Evolutionary conservation across 495 filamentous ascomycete species (phyloP).

Genomic region (Wilcoxina mikolae): DNA sequence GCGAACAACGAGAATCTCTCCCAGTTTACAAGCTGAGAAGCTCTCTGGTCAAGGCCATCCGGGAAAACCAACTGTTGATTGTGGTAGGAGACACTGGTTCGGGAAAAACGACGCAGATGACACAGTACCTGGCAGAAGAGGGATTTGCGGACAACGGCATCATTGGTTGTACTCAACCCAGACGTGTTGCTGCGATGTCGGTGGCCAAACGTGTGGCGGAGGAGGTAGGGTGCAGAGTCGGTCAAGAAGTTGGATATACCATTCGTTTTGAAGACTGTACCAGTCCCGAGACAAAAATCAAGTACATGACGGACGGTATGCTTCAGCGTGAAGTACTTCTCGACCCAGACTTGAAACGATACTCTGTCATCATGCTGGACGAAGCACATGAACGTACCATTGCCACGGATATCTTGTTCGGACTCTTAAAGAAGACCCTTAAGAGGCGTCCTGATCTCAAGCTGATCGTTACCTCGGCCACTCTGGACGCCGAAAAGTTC

Average conservation of each 20-base stretch:
- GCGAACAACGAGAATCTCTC: constrained; percentile 79
- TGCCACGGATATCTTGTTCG: constrained; percentile 88
- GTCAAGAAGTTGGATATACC: constrained; percentile 89
- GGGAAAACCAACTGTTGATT: constrained; percentile 78
- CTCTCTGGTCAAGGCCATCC: constrained; percentile 75
- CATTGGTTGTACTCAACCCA: constrained; percentile 90
- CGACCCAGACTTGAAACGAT: constrained; percentile 72
- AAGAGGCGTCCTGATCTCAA: constrained; percentile 76
- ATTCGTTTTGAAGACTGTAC: constrained; percentile 97
- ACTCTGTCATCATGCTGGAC: constrained; percentile 95
- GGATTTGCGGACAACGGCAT: constrained; percentile 74
- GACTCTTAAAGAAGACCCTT: constrained; percentile 82
- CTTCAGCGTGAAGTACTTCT: constrained; percentile 86
- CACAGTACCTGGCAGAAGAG: constrained; percentile 88
- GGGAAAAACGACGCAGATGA: constrained; percentile 91
- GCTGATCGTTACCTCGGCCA: constrained; percentile 90
- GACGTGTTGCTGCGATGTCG: constrained; percentile 95
- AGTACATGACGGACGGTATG: constrained; percentile 99
- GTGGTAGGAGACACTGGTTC: constrained; percentile 96
- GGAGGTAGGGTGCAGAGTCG: constrained; percentile 83
- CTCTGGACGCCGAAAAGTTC: constrained; percentile 94
- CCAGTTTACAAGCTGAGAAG: constrained; percentile 84
- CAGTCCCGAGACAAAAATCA: constrained; percentile 78
- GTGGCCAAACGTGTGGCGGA: constrained; percentile 95
- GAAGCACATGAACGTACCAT: constrained; percentile 97